Conservation (phyloP, 2,329 filamentous ascomycete genomes). For the Blumeriella jaapii region DNA sequence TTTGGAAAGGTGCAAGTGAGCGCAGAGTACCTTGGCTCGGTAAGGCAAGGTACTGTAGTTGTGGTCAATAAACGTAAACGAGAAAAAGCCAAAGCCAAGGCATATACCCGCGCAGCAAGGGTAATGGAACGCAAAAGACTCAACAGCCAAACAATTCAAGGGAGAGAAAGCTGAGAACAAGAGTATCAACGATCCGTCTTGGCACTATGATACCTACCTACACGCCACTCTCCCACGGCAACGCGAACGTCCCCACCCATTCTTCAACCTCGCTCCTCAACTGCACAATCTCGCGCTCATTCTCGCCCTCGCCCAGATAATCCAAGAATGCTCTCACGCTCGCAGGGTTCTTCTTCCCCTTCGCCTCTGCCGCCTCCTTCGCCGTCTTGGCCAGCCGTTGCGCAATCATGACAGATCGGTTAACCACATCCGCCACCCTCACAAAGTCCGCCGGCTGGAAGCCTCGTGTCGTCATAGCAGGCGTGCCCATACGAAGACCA, state of each 20-base stretch:
- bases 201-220: no score
- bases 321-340: slow-evolving; percentile 58
- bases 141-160: no score
- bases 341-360: slow-evolving; percentile 52
- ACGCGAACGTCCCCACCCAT: slow-evolving; percentile 63
- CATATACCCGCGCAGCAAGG: no score
- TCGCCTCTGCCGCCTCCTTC: slow-evolving; percentile 55
- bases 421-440: slow-evolving; percentile 74
- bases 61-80: no score
- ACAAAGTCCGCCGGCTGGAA: slow-evolving; percentile 82
- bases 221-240: slow-evolving; percentile 65
- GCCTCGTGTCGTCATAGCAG: slow-evolving; percentile 96
- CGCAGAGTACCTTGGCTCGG: no score
- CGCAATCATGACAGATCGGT: slow-evolving; percentile 70
- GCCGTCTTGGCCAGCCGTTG: slow-evolving; percentile 64
- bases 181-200: no score
- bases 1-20: no score
- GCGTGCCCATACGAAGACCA: slow-evolving; percentile 86
- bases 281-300: slow-evolving; percentile 59
- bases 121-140: no score
- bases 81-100: no score
- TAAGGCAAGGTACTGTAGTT: no score
- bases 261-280: slow-evolving; percentile 64
- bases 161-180: no score
- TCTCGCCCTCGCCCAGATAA: slow-evolving; percentile 55